Base-by-base conservation (phyloP, 148 eudicot species). In the Camellia lanceoleosa region DNA sequence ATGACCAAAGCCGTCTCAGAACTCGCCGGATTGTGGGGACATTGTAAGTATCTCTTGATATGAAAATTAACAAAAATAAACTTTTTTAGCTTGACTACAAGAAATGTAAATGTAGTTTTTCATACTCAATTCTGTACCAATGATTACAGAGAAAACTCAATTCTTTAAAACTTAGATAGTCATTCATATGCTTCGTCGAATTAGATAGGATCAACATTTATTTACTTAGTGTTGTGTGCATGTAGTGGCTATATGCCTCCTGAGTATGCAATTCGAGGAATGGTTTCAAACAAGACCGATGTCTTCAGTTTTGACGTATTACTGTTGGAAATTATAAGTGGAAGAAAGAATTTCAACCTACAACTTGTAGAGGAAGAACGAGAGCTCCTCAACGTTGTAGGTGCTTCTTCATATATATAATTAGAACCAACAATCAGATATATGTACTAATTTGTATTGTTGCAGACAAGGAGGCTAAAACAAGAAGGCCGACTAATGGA, bases 11-110 rank as follows among this genome's bases (percentile, higher is more conserved):
- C 7, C 20, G 20, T 58, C 13, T 20, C 10, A 58, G 7, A 70
- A 78, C 80, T 71, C 19, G 20, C 5, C 80, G 67, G 3, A 58
- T 78, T 68, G 74, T 44, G 5, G 75, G 80, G 13, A 78, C 80
- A 2, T 68, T 55, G 80, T 56, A 56, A 56, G 74, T 78, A 42
- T 69, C 56, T 67, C 1, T 30, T 30, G 38, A 30, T 30, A 30
- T 30, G 1, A 30, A 30, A 30, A 30, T 30, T 30, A 30, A 30
- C 38, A 30, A 30, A 30, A 30, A 30, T 30, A 30, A 30, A 9
- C 2, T 30, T 3, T 64, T 6, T 5, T 5, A 49, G 52, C 52
- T 49, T 0, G 52, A 49, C 52, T 49, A 49, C 5, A 49, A 49
- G 4, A 7, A 49, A 49, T 49, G 52, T 5, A 7, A 7, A 30